Percentiles rank a stretch among this genome's conserved stretches.
These are phyloP conservation scores for Abortiporus biennis DNA, from an alignment of 1,284 basidiomycete species.

Conservation along the genomic window DNA sequence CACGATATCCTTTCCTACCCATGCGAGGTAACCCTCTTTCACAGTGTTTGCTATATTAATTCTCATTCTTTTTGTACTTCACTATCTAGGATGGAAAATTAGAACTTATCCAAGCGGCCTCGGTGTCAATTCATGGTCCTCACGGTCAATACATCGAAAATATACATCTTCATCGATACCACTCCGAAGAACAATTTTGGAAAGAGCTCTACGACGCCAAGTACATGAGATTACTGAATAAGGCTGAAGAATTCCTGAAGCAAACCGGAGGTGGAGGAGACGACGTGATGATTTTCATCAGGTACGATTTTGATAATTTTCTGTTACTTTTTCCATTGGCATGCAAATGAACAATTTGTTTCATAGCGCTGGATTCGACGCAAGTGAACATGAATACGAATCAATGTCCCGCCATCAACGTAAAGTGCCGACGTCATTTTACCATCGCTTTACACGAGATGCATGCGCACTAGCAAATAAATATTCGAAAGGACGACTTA, in stretches of 20 bases:
- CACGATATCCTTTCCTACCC: conserved; percentile 92
- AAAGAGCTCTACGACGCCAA: conserved; percentile 61
- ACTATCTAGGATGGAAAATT: conserved; percentile 70
- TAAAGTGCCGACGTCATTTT: conserved; percentile 88
- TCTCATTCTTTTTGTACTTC: neutral
- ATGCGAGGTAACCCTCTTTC: conserved; percentile 63
- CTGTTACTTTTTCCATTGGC: conserved; percentile 5
- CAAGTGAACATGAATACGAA: conserved; percentile 85
- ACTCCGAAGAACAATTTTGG: conserved; percentile 75
- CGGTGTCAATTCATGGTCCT: conserved; percentile 70
- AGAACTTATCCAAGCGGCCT: conserved; percentile 79
- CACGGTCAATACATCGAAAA: conserved; percentile 93
- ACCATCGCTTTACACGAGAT: conserved; percentile 78
- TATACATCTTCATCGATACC: conserved; percentile 81
- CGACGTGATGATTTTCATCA: conserved; percentile 83
- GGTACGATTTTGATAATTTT: conserved; percentile 37
- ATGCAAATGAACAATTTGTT: neutral
- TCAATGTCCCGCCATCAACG: conserved; percentile 92
- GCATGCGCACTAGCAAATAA: conserved; percentile 60
- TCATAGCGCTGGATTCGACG: conserved; percentile 83
- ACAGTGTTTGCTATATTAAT: neutral
- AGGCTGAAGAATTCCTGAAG: conserved; percentile 70
- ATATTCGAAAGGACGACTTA: conserved; percentile 65
- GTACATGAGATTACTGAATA: conserved; percentile 67
- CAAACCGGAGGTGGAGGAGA: conserved; percentile 58